Conservation (phyloP, 169 alveolate genomes). For the Ichthyophthirius multifiliis region DNA sequence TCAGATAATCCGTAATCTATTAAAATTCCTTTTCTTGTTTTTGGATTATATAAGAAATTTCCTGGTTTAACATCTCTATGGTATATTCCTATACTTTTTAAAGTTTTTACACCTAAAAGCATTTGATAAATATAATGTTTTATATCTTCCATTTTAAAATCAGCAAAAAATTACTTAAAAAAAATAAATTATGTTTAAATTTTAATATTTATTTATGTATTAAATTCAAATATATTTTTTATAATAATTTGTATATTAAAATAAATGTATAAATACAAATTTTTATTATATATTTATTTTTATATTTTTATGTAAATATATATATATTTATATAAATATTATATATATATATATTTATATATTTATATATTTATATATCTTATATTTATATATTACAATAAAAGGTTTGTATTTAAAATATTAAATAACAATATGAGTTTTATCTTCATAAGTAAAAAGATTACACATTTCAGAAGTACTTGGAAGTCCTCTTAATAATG, state of each 20-base stretch:
- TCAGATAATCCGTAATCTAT: constrained; percentile 70
- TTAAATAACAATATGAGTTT: constrained; percentile 32
- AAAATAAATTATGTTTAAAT: background rate
- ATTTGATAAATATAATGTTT: constrained; percentile 35
- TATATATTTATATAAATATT: too few species aligned
- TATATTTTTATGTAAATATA: too few species aligned
- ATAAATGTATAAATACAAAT: too few species aligned
- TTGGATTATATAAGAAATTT: constrained; percentile 53
- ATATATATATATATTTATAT: too few species aligned
- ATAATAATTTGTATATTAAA: too few species aligned
- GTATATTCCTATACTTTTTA: constrained; percentile 44
- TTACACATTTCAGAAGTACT: constrained; percentile 29
- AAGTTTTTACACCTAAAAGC: constrained; percentile 13
- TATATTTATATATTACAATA: too few species aligned
- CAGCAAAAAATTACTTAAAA: constrained; percentile 34
- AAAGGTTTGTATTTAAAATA: constrained; percentile 37
- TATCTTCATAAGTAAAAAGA: constrained; percentile 25
- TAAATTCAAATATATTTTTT: background rate
- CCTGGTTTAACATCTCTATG: constrained; percentile 72
- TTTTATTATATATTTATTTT: too few species aligned
- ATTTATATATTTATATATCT: too few species aligned
- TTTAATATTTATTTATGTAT: background rate
- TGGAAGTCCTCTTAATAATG: constrained; percentile 20
- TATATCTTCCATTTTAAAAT: constrained; percentile 25
- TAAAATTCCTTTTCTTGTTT: constrained; percentile 52